A percentile compares a stretch with the other conserved stretches of the same genome.
Evolutionary conservation across 768 basidiomycete genomes (phyloP).

Genomic region (Collybia sordida): DNA sequence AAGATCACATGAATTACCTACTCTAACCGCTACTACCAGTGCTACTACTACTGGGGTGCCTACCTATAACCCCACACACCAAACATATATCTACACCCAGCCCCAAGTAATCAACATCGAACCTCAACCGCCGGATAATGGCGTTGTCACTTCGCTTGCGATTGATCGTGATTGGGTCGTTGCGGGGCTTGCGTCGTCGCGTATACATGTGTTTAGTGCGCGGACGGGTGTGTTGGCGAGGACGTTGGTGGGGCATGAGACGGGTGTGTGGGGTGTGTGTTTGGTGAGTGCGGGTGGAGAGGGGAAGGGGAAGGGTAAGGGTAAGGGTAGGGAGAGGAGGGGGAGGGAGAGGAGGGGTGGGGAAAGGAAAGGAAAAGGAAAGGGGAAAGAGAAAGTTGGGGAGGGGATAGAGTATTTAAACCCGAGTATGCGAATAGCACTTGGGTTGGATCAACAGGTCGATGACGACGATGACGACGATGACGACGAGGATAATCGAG

Average conservation of each 20-base stretch:
- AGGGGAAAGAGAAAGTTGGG: not conserved
- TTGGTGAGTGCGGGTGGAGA: constrained; percentile 51
- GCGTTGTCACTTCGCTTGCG: constrained; percentile 85
- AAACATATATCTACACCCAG: too few relatives aligned
- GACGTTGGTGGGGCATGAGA: constrained; percentile 80
- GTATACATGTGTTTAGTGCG: constrained; percentile 84
- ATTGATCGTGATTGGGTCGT: constrained; percentile 84
- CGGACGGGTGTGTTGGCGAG: constrained; percentile 72
- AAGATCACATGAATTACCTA: constrained; percentile 32
- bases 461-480: constrained; percentile 7
- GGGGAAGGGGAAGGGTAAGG: not conserved
- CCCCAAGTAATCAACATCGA: not conserved
- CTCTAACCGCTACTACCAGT: not conserved
- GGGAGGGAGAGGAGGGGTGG: not conserved
- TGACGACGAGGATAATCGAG: constrained; percentile 6
- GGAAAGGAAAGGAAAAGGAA: not conserved
- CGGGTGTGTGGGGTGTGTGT: constrained; percentile 91
- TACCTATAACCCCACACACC: not conserved
- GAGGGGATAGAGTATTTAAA: constrained; percentile 18
- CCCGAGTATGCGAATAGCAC: constrained; percentile 42
- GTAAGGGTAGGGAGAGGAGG: constrained; percentile 41
- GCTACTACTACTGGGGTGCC: too few relatives aligned
- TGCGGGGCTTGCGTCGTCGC: constrained; percentile 83
- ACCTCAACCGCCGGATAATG: constrained; percentile 32
- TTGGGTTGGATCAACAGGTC: constrained; percentile 37